These are phyloP conservation scores for Suillus clintonianus DNA, from an alignment of 768 basidiomycete genomes.

Conservation along the genomic window DNA sequence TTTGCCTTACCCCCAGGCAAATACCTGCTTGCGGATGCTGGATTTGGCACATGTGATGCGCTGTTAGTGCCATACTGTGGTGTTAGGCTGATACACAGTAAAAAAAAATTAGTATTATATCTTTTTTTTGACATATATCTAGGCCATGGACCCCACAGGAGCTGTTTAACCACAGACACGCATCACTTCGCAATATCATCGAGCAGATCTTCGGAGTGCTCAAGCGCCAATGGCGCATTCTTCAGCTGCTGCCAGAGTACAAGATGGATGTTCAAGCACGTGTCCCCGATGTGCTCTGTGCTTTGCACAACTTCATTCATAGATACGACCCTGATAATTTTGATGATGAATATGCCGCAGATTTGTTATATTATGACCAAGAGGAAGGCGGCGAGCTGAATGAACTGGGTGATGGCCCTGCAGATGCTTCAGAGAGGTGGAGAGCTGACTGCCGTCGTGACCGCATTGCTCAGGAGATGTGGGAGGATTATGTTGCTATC, in stretches of 20 bases:
- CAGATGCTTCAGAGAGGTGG: no score
- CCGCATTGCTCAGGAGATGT: no score
- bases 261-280: constrained; percentile 18
- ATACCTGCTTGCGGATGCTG: constrained; percentile 1
- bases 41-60: background rate
- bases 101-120: no score
- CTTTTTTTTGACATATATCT: background rate
- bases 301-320: constrained; percentile 26
- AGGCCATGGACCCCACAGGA: background rate
- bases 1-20: background rate
- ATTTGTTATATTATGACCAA: no score
- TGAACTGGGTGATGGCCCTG: background rate
- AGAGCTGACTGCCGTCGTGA: no score
- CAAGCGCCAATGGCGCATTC: constrained; percentile 18
- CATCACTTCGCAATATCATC: background rate
- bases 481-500: no score
- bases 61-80: background rate
- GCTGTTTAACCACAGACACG: background rate
- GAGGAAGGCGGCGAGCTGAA: no score
- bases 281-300: constrained; percentile 22
- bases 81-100: no score
- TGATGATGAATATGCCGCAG: background rate
- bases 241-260: constrained; percentile 9
- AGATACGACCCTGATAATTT: background rate
- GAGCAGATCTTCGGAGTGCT: constrained; percentile 11